Conservation (phyloP, 768 basidiomycete genomes). For the Myochromella boudieri region DNA sequence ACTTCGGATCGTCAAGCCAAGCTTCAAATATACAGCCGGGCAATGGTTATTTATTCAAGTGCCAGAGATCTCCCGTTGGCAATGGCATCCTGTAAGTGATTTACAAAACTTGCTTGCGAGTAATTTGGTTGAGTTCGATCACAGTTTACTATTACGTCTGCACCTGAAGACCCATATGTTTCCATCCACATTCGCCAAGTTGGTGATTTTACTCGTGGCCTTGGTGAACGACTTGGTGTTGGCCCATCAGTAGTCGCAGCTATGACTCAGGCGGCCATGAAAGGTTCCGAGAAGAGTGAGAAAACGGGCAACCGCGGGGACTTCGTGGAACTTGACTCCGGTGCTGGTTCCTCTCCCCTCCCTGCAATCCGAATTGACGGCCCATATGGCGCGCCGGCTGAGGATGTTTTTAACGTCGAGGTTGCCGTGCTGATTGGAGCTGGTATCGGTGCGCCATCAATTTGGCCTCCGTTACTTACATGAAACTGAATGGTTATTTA, state of each 20-base stretch:
- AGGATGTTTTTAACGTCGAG: slow-evolving; percentile 84
- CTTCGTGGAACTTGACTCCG: slow-evolving; percentile 75
- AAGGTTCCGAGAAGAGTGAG: slow-evolving; percentile 66
- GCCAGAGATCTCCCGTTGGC: slow-evolving; percentile 78
- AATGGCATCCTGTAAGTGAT: slow-evolving; percentile 93
- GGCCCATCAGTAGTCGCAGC: slow-evolving; percentile 74
- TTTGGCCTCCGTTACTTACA: not conserved
- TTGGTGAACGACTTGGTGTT: slow-evolving; percentile 85
- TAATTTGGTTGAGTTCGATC: slow-evolving; percentile 5
- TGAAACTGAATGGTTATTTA: slow-evolving; percentile 5
- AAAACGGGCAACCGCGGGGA: slow-evolving; percentile 60
- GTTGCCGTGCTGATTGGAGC: slow-evolving; percentile 92
- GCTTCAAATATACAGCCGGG: slow-evolving; percentile 88
- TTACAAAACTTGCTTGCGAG: not conserved
- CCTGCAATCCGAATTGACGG: slow-evolving; percentile 83
- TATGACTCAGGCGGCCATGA: slow-evolving; percentile 79
- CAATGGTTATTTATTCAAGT: slow-evolving; percentile 92
- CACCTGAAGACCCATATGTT: slow-evolving; percentile 91
- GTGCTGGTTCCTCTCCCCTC: slow-evolving; percentile 47
- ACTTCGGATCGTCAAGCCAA: slow-evolving; percentile 87
- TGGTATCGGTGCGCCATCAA: slow-evolving; percentile 71
- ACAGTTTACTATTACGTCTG: slow-evolving; percentile 93
- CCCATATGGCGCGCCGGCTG: slow-evolving; percentile 91
- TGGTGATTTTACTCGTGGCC: slow-evolving; percentile 81
- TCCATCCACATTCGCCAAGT: slow-evolving; percentile 93